Evolutionary conservation across 2,329 filamentous ascomycete genomes (phyloP).

Genomic region (Emergomyces orientalis): DNA sequence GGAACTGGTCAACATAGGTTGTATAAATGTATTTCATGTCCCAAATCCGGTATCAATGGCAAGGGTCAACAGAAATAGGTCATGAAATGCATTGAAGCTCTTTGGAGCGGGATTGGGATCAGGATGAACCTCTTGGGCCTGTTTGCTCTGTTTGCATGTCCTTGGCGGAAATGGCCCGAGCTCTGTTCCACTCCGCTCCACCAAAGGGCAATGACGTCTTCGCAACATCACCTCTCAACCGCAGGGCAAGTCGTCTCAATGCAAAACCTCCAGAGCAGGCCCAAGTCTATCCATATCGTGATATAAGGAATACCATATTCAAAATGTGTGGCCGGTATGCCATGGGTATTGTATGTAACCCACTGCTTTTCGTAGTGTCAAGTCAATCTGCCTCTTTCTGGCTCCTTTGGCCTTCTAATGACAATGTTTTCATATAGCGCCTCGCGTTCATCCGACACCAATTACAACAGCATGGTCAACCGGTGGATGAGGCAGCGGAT

Average conservation of each 20-base stretch:
- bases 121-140: background rate
- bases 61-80: background rate
- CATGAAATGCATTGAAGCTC: background rate
- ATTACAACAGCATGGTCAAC: constrained; percentile 65
- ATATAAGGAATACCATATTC: constrained; percentile 2
- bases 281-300: background rate
- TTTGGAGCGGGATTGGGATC: background rate
- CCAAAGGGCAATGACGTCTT: constrained; percentile 14
- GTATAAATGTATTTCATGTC: no score
- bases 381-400: constrained; percentile 11
- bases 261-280: background rate
- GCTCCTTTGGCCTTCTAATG: constrained; percentile 9
- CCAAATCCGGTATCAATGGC: background rate
- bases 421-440: constrained; percentile 44
- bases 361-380: background rate
- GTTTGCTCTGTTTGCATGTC: constrained; percentile 6
- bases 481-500: constrained; percentile 58
- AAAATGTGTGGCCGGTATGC: constrained; percentile 62
- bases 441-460: constrained; percentile 65
- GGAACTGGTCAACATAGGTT: background rate
- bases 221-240: background rate
- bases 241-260: background rate
- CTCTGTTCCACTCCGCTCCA: constrained; percentile 17
- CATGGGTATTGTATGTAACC: constrained; percentile 48
- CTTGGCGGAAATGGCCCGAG: constrained; percentile 18